Base-by-base conservation (phyloP, 2,329 filamentous ascomycete genomes). In the Neopestalotiopsis sp. region DNA sequence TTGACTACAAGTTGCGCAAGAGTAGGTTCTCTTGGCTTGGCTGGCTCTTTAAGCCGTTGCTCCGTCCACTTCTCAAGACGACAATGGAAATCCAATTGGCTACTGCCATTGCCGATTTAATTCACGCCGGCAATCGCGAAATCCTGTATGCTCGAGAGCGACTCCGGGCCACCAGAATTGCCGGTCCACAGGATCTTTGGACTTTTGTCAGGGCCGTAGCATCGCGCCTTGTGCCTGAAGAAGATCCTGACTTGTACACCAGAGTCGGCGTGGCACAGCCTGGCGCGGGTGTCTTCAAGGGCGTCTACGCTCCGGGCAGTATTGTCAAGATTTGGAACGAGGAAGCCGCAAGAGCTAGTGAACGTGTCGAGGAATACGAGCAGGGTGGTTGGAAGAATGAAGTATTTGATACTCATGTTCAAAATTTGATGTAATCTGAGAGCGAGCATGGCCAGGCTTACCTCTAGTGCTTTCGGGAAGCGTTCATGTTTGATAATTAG, bases 241-340 rank as follows among this genome's bases (percentile, higher is more conserved):
- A 92, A 1, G 91, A 96, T 77, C 91, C 93, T 1, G 93, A 97
- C 78, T 74, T 97, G 1, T 91, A 96, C 72, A 85, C 91, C 1
- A 84, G 92, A 2, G 83, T 97, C 17, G 94, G 94, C 1, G 82
- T 97, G 10, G 86, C 88, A 30, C 77, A 83, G 72, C 84, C 84
- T 6, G 84, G 85, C 3, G 68, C 74, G 4, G 87, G 87, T 12
- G 83, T 95, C 0, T 98, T 98, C 83, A 90, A 90, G 73, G 93
- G 92, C 4, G 88, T 94, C 1, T 98, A 97, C 81, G 91, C 95
- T 0, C 95, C 95, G 0, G 95, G 94, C 0, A 97, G 94, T 79
- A 83, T 98, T 32, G 92, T 96, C 65, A 94, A 93, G 81, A 80
- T 97, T n/a, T 97, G 94, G 94, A 89, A 95, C 72, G 91, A 94